Evolutionary conservation across 768 basidiomycete species (phyloP), one percentile per base, ranked within the genome.

Genomic region (Rhodocollybia butyracea): DNA sequence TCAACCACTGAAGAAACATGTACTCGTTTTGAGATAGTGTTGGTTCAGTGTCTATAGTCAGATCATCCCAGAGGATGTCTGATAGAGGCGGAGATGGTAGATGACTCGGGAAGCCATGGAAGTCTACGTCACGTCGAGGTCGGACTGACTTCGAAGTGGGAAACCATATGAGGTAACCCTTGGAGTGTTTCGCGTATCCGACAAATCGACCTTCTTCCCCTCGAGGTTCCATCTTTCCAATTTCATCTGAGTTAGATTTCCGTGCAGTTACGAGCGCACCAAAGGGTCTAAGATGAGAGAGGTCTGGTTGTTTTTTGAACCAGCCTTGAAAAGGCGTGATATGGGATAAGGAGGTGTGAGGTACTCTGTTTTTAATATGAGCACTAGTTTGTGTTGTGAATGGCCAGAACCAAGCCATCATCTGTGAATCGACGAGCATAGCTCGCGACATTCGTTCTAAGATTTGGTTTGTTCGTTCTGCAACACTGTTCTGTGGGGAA

Each of bases 401-500:
- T 0, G 59, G 62, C 66, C 65, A 67, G 30, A 65, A 61, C 42
- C 46, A 58, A 8, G 38, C 38, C 0, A 61, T 46, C 3, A 67
- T 32, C 10, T 56, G n/a, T 3, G 21, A n/a, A 4, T 55, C 60
- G 0, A 62, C 42, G 0, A 68, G 60, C 56, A 68, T 60, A 0
- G 67, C 61, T 60, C 50, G 0, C n/a, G 52, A 54, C 31, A 57
- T 57, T 2, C 54, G 36, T 17, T 70, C 64, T 10, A 65, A 51
- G 4, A 65, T 54, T 2, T 55, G 56, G 48, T 69, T 70, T 1
- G 54, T 43, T 1, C 55, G 59, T 41, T 70, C 65, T 0, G 65
- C 63, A 0, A 68, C 57, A 0, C 69, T 66, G 17, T 70, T 70
- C 26, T 68, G 67, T 15, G 60, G 57, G 0, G 66, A 66, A 0